Base-by-base conservation (phyloP, 2,329 filamentous ascomycete genomes). In the Coniella vitis region DNA sequence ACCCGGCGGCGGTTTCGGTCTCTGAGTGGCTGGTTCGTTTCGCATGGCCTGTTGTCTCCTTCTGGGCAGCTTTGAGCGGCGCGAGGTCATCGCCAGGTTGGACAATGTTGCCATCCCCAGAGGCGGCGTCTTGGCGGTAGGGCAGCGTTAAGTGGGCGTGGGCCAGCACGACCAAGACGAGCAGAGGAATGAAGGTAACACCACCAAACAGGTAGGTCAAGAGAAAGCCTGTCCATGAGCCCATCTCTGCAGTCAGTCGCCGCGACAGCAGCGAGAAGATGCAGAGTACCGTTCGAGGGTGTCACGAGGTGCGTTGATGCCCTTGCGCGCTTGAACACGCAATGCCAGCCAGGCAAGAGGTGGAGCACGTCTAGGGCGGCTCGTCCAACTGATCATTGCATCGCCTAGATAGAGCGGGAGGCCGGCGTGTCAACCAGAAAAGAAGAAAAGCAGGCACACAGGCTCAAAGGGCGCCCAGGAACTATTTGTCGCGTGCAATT, bases 191-290 rank as follows among this genome's bases (percentile, higher is more conserved):
- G 63, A 96, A 91, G 50, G 90, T 95, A 62, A 96, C 65, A 60
- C 90, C 91, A 67, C 90, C 90, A 51, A 95, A 69, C 56, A 95
- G 64, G 73, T 95, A 96, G 64, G 86, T 77, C 61, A 86, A 66
- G 56, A 94, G 72, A 61, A 91, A 82, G 58, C 64, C 63, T 29
- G 70, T 70, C 69, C 74, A 78, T 59, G 66, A 62, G 54, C 68
- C 70, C 76, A 81, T 79, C 31, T 45, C 44, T 46, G 40, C 16
- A 21, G 20, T 20, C 34, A 21, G 46, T 31, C 38, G n/a, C 19
- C 7, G 12, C 21, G 22, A 39, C 36, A 39, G 16, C 19, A 29
- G 37, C 43, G 34, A 13, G 31, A 37, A 13, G 7, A 21, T 38
- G 13, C n/a, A 21, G 39, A 19, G 43, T 40, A 48, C 42, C 39